These are phyloP conservation scores for Aspergillus saccharolyticus DNA, from an alignment of 495 filamentous ascomycete genomes.

Conservation along the genomic window DNA sequence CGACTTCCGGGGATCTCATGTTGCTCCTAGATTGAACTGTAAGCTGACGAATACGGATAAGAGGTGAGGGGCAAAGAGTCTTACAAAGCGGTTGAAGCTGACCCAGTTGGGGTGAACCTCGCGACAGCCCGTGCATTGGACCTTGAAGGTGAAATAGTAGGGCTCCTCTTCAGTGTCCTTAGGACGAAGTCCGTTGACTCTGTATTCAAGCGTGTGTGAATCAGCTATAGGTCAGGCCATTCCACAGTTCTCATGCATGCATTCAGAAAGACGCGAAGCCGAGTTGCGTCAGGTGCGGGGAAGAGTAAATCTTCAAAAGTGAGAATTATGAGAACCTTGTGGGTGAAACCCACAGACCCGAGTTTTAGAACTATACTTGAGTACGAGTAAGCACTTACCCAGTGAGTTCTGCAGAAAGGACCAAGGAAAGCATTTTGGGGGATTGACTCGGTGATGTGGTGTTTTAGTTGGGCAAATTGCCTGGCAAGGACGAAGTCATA, in stretches of 20 bases:
- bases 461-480: constrained; percentile 3
- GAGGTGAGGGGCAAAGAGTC: constrained; percentile 25
- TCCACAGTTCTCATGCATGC: too few relatives aligned
- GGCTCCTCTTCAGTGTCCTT: constrained; percentile 72
- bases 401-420: constrained; percentile 71
- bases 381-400: constrained; percentile 48
- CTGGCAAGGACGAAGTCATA: constrained; percentile 3
- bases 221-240: neutral
- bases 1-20: constrained; percentile 85
- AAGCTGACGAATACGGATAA: constrained; percentile 1
- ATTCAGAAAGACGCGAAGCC: constrained; percentile 13
- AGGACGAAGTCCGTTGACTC: constrained; percentile 84
- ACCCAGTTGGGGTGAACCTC: constrained; percentile 88
- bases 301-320: neutral
- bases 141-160: constrained; percentile 94
- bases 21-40: constrained; percentile 52
- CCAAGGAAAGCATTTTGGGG: constrained; percentile 67
- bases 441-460: neutral
- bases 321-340: neutral
- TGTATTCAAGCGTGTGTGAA: constrained; percentile 30
- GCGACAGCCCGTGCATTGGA: constrained; percentile 91
- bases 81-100: constrained; percentile 81
- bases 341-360: neutral
- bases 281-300: constrained; percentile 6
- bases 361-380: neutral